Base-by-base conservation (phyloP, 2,329 filamentous ascomycete species). In the Stachybotrys chlorohalonatus region DNA sequence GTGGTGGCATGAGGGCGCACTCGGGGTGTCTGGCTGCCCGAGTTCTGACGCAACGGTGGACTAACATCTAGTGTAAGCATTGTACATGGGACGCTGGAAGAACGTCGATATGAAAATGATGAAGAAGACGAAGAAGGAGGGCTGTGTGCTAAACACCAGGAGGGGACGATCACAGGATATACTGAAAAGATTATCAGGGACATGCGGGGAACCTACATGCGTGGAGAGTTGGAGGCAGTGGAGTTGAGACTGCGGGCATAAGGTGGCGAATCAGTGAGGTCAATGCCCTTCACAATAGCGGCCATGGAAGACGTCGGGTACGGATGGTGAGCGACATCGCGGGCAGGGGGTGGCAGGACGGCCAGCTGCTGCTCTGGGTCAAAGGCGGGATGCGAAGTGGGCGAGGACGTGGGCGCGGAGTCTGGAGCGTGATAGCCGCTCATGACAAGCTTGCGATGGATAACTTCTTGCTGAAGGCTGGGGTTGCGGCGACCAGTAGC, bases 1-100 rank as follows among this genome's bases (percentile, higher is more conserved):
- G 94, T 96, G 15, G 94, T 97, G 9, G 94, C 91, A 70, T 95
- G 90, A 24, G 86, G 81, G 60, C 87, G 84, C 51, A 90, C 81
- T 59, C 88, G 81, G 31, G 92, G 91, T 6, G 92, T 95, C 31
- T 85, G 84, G 52, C 78, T 80, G 56, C 87, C 87, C 11, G 90
- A 94, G 63, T 86, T 89, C 65, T 88, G 86, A 65, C 87, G 77
- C 57, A 85, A 70, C 1, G 87, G 84, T 52, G 81, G 82, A 63
- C 87, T 90, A 63, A 16, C 46, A 24, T 47, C 11, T n/a, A n/a
- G 6, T 47, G 46, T 47, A n/a, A 47, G 46, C 46, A 47, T 47
- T 47, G 9, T 8, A 8, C n/a, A n/a, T 16, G 16, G 15, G 46
- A 47, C 7, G 3, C 46, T 8, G 46, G n/a, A 13, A 47, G 15